phyloP scores from a whole-genome alignment of 345 rosid genomes.

The Cardamine chenopodiifolia region DNA sequence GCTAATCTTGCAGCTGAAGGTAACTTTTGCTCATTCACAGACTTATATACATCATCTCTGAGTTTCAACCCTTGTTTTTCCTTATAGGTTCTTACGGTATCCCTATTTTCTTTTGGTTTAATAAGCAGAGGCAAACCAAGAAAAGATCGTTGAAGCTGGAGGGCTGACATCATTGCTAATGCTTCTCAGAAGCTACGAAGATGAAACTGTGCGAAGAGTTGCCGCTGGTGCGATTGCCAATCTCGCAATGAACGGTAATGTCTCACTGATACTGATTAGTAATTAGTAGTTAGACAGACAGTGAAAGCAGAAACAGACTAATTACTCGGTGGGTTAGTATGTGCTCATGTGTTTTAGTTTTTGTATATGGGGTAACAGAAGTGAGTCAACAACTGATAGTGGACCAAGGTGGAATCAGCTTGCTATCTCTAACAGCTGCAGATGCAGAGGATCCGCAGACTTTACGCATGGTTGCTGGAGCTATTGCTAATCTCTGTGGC shows the following conservation, averaged over 20 bases:
- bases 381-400: conserved; percentile 94
- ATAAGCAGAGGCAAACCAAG: conserved; percentile 85
- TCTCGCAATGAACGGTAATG: conserved; percentile 96
- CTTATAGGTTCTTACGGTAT: conserved; percentile 3
- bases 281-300: background rate
- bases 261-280: background rate
- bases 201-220: conserved; percentile 91
- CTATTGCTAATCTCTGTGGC: conserved; percentile 96
- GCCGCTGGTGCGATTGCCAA: conserved; percentile 99
- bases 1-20: conserved; percentile 99
- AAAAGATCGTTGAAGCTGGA: conserved; percentile 96
- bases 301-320: conserved; percentile 23
- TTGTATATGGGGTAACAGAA: conserved; percentile 56
- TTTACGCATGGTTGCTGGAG: conserved; percentile 98
- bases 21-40: conserved; percentile 30
- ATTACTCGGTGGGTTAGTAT: conserved; percentile 15
- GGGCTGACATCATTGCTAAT: conserved; percentile 85
- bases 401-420: conserved; percentile 89
- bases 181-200: conserved; percentile 89
- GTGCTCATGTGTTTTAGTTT: conserved; percentile 22
- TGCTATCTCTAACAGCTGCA: conserved; percentile 80
- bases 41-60: conserved; percentile 9
- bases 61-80: background rate
- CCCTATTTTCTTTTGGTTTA: background rate
- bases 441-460: conserved; percentile 96